These are phyloP conservation scores for Candida andamanensis DNA, from an alignment of 805 yeast genomes.

Conservation along the genomic window DNA sequence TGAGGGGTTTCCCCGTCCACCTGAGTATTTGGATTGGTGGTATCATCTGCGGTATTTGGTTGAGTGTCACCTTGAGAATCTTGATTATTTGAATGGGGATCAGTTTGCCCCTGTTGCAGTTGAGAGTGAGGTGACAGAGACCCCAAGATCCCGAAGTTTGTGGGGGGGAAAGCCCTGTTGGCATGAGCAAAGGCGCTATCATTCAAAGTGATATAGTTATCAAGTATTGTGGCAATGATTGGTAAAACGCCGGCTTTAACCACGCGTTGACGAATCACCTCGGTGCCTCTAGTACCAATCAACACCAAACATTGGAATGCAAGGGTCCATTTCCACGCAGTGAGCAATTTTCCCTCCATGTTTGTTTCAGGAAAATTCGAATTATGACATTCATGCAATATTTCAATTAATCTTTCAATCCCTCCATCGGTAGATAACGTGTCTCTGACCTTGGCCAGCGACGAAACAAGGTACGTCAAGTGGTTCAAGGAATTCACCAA, in stretches of 20 bases:
- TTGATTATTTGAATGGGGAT: not conserved
- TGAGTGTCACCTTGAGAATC: not conserved
- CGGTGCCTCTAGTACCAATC: constrained; percentile 91
- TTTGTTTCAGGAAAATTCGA: constrained; percentile 23
- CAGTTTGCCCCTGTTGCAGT: not conserved
- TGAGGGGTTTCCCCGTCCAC: not conserved
- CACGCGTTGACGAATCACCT: constrained; percentile 73
- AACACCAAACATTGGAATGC: constrained; percentile 89
- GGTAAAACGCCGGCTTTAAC: constrained; percentile 92
- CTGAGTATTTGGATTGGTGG: not conserved
- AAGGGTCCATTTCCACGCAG: constrained; percentile 97
- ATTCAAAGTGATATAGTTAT: constrained; percentile 61
- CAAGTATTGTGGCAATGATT: constrained; percentile 84
- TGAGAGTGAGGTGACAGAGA: not conserved
- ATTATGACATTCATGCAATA: constrained; percentile 72
- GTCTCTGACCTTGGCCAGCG: constrained; percentile 85
- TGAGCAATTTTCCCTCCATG: constrained; percentile 44
- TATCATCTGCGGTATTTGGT: not conserved
- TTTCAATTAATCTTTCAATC: constrained; percentile 78
- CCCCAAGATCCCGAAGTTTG: not conserved
- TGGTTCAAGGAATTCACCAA: constrained; percentile 88
- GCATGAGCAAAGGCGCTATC: constrained; percentile 35
- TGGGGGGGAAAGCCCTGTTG: constrained; percentile 13
- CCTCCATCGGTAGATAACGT: constrained; percentile 90
- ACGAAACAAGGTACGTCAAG: constrained; percentile 78